Percentiles rank a stretch among this genome's conserved stretches.
Conservation (phyloP, 805 yeast genomes). For the Ogataea corticis region DNA sequence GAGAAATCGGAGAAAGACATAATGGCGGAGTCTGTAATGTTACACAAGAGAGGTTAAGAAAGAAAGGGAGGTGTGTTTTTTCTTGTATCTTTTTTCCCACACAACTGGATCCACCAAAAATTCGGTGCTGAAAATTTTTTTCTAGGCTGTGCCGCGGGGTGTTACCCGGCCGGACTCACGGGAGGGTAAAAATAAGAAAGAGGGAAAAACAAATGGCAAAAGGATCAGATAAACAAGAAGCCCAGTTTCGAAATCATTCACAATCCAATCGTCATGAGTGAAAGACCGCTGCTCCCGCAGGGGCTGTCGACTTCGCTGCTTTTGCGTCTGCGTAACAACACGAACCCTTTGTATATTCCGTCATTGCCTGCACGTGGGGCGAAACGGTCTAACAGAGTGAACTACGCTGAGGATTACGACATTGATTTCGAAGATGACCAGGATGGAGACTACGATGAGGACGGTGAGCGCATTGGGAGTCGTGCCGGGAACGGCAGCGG, state of each 20-base stretch:
- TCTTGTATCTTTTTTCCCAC: neutral
- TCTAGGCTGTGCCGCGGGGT: slow-evolving; percentile 4
- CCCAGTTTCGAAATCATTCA: too few species aligned
- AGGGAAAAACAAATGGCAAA: neutral
- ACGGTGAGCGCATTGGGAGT: slow-evolving; percentile 50
- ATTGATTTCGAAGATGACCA: slow-evolving; percentile 43
- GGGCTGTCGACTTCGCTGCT: slow-evolving; percentile 76
- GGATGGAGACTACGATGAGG: slow-evolving; percentile 46
- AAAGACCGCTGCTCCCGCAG: slow-evolving; percentile 57
- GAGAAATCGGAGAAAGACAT: slow-evolving; percentile 85
- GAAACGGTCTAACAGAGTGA: slow-evolving; percentile 64
- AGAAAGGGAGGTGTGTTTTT: neutral
- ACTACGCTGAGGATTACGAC: slow-evolving; percentile 79
- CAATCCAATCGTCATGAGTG: slow-evolving; percentile 16
- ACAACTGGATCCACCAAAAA: neutral
- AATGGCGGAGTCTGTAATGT: slow-evolving; percentile 19
- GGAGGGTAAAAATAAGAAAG: neutral
- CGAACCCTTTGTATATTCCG: slow-evolving; percentile 70
- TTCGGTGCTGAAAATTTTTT: slow-evolving; percentile 8
- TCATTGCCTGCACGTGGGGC: slow-evolving; percentile 77
- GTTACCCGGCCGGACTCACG: slow-evolving; percentile 14
- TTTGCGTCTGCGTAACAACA: slow-evolving; percentile 69
- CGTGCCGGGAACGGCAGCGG: slow-evolving; percentile 12
- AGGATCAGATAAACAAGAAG: neutral
- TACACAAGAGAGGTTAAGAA: neutral